Conservation (phyloP, 257 asterid species). For the Nicotiana sylvestris region DNA sequence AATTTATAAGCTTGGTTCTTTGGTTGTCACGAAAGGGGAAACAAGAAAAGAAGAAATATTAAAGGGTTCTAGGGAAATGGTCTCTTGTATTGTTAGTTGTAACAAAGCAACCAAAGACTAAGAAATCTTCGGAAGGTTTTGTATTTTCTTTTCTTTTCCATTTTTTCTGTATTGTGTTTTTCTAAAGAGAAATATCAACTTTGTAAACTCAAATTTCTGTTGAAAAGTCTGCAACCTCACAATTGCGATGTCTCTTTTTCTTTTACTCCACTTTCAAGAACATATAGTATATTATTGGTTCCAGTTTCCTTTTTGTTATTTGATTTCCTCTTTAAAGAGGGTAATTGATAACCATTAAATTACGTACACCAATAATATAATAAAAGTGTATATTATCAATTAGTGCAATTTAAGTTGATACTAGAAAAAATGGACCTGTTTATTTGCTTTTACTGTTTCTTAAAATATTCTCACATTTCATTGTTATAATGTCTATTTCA, state of each 20-base stretch:
- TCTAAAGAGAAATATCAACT: background rate
- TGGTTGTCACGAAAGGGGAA: background rate
- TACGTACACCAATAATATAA: too few species aligned
- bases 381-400: background rate
- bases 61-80: background rate
- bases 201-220: background rate
- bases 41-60: background rate
- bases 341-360: too few species aligned
- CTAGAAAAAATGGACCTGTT: background rate
- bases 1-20: background rate
- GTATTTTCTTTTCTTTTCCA: background rate
- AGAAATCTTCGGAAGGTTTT: conserved; percentile 1
- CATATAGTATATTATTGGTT: too few species aligned
- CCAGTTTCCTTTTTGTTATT: background rate
- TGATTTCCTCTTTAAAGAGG: too few species aligned
- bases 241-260: background rate
- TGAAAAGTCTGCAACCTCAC: background rate
- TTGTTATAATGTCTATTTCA: background rate
- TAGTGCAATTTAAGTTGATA: background rate
- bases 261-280: background rate
- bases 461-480: background rate
- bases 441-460: background rate
- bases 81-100: background rate
- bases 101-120: background rate
- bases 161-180: background rate